These are phyloP conservation scores for Pichia heedii DNA, from an alignment of 805 yeast species.

Conservation along the genomic window DNA sequence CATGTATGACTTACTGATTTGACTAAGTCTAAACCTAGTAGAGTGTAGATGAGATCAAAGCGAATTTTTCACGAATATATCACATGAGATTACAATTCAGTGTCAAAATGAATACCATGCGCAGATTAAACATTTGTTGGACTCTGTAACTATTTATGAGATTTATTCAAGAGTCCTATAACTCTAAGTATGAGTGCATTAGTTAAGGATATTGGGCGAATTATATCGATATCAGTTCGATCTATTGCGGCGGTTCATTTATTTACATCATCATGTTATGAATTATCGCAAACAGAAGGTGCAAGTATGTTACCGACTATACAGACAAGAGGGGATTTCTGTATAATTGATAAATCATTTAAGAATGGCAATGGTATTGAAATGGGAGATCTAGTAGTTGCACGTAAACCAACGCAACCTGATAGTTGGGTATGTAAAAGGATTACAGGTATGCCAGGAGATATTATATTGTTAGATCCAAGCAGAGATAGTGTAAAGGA, in stretches of 20 bases:
- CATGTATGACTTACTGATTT: too few relatives aligned
- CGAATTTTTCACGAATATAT: too few relatives aligned
- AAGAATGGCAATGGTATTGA: slow-evolving; percentile 55
- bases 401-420: slow-evolving; percentile 85
- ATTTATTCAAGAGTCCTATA: background rate
- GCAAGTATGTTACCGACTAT: slow-evolving; percentile 95
- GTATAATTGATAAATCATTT: slow-evolving; percentile 59
- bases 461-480: slow-evolving; percentile 73
- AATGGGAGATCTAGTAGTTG: slow-evolving; percentile 84
- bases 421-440: slow-evolving; percentile 82
- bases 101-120: too few relatives aligned
- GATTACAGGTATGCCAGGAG: slow-evolving; percentile 95
- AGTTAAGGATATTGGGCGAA: slow-evolving; percentile 10
- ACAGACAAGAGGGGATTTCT: slow-evolving; percentile 65
- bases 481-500: slow-evolving; percentile 42
- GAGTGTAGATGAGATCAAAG: too few relatives aligned
- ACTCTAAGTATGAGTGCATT: background rate
- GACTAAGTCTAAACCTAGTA: too few relatives aligned
- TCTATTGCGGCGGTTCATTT: slow-evolving; percentile 63
- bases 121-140: background rate
- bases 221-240: slow-evolving; percentile 35
- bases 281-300: slow-evolving; percentile 60
- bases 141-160: too few relatives aligned
- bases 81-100: too few relatives aligned
- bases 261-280: slow-evolving; percentile 18